These are phyloP conservation scores for Diatrype stigma DNA, from an alignment of 2,329 filamentous ascomycete species.

Conservation along the genomic window DNA sequence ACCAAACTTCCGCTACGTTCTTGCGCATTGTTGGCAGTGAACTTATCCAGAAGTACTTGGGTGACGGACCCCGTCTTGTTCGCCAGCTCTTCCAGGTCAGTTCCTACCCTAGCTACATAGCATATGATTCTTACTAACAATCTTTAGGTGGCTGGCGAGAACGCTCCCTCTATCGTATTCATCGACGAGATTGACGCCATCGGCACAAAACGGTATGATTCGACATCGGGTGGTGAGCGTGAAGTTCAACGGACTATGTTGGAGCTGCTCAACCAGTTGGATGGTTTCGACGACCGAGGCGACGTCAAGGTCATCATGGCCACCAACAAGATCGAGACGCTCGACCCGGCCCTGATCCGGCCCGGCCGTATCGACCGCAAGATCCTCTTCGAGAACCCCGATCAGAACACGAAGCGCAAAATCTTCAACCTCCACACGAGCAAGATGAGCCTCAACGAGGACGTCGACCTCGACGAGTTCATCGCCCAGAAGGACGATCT, in stretches of 20 bases:
- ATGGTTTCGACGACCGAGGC: constrained; percentile 96
- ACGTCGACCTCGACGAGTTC: constrained; percentile 98
- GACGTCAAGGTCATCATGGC: constrained; percentile 99
- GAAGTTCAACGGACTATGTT: constrained; percentile 99
- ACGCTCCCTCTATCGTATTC: constrained; percentile 95
- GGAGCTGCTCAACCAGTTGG: constrained; percentile 95
- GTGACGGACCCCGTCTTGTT: constrained; percentile 89
- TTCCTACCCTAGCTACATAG: background rate
- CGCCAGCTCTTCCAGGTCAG: constrained; percentile 86
- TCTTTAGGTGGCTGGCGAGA: constrained; percentile 79
- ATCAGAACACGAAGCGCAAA: constrained; percentile 92
- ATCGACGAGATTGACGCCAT: constrained; percentile 99
- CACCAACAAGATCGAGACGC: constrained; percentile 98
- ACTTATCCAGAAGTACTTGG: constrained; percentile 97
- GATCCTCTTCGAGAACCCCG: constrained; percentile 69
- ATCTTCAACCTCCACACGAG: constrained; percentile 97
- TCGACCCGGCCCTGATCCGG: constrained; percentile 93
- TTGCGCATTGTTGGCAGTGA: constrained; percentile 95
- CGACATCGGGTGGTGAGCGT: constrained; percentile 91
- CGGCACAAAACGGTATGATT: constrained; percentile 97
- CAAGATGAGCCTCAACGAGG: constrained; percentile 95
- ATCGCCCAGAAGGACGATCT: constrained; percentile 98
- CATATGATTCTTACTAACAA: constrained; percentile 16
- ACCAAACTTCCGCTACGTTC: constrained; percentile 98
- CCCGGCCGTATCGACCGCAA: constrained; percentile 98